Base-by-base conservation (phyloP, 176 grass and related monocot genomes). In the Phyllostachys edulis region DNA sequence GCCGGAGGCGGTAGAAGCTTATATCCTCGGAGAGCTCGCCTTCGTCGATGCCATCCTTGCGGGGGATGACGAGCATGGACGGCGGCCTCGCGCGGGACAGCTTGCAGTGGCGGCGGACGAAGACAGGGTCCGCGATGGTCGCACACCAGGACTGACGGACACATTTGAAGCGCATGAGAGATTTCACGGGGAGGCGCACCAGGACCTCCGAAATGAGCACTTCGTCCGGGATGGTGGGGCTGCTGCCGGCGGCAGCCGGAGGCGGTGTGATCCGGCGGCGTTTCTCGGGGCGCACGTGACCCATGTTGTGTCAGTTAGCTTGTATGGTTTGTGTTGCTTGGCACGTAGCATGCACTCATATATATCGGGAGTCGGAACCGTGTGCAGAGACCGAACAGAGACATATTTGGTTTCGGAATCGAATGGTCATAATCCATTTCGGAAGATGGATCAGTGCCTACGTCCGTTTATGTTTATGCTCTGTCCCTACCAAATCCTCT, bases 31-130 rank as follows among this genome's bases (percentile, higher is more conserved):
- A 13, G 13, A 7, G 21, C 7, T 38, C 29, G 0, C 6, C 17
- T 0, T 4, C n/a, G 1, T 39, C 0, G 40, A 0, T 0, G 14
- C 6, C 13, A 1, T 9, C 3, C 3, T 8, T 18, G 46, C 46
- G 36, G 0, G 85, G 10, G 69, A 87, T 12, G 69, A 52, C 13
- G 18, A 87, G 77, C 10, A 80, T 3, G 1, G 77, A 18, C 69
- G 69, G 36, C n/a, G 42, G 41, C 17, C 10, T 60, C 15, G 54
- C 41, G 6, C 44, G 56, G 4, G 77, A 81, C 7, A 81, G 20
- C 3, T 81, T 46, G 62, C 36, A 61, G 62, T 69, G 78, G 49
- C 47, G 61, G 5, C 62, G 69, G 34, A 66, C 61, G 3, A 87
- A 34, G 41, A 0, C 23, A 0, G 7, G 10, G 38, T 79, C 57